Percentiles rank a stretch among this genome's conserved stretches.
Conservation (phyloP, 805 yeast species). For the Yueomyces sp. region DNA sequence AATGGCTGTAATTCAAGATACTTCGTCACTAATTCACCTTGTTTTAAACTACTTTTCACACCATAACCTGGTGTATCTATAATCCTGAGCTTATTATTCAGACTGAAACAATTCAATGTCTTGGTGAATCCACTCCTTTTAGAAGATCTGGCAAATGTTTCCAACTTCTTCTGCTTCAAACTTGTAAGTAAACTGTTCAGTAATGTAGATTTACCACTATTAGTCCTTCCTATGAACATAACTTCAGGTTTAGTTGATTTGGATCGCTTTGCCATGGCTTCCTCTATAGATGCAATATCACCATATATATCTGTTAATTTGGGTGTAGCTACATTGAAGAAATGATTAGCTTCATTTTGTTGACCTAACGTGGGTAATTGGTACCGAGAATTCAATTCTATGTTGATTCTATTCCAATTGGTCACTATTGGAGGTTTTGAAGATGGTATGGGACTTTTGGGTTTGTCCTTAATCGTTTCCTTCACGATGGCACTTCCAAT, state of each 20-base stretch:
- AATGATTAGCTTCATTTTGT: neutral
- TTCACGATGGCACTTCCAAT: too few species aligned
- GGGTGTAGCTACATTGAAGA: neutral
- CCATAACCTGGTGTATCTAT: slow-evolving; percentile 94
- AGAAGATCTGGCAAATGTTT: slow-evolving; percentile 39
- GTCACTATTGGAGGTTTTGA: too few species aligned
- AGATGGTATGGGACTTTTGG: too few species aligned
- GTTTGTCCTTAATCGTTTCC: too few species aligned
- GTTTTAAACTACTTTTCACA: slow-evolving; percentile 43
- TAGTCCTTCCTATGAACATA: slow-evolving; percentile 65
- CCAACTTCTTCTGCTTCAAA: slow-evolving; percentile 17
- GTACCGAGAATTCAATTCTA: neutral
- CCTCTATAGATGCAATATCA: neutral
- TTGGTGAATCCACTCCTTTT: slow-evolving; percentile 42
- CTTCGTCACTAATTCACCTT: slow-evolving; percentile 56
- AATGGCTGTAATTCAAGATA: slow-evolving; percentile 44
- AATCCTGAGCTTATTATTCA: slow-evolving; percentile 49
- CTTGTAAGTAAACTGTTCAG: slow-evolving; percentile 45
- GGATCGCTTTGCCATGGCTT: too few species aligned
- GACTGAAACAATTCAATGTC: slow-evolving; percentile 57
- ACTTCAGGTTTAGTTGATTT: slow-evolving; percentile 43
- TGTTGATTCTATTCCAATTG: too few species aligned
- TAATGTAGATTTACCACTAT: slow-evolving; percentile 76
- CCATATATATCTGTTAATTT: neutral
- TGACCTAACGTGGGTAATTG: neutral